These are phyloP conservation scores for Mitragyna speciosa DNA, from an alignment of 257 asterid species.

Conservation along the genomic window DNA sequence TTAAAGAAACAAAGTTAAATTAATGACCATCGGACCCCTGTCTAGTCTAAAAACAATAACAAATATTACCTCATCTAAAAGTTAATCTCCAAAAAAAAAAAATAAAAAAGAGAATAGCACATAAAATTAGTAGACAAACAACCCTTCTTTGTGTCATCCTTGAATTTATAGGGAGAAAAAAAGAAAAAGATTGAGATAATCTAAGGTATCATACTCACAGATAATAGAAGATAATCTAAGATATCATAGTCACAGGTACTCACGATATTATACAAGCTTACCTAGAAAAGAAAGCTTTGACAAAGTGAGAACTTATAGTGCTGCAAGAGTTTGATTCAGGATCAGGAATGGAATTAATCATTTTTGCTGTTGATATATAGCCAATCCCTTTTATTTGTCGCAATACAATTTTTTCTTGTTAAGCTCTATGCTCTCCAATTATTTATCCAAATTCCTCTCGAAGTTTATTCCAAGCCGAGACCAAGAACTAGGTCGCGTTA, in stretches of 20 bases:
- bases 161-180: no score
- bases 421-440: constrained; percentile 2
- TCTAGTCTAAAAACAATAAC: background rate
- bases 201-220: no score
- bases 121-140: background rate
- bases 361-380: background rate
- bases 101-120: background rate
- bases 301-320: background rate
- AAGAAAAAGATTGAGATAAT: no score
- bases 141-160: background rate
- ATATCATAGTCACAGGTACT: background rate
- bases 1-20: no score
- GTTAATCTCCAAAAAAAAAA: background rate
- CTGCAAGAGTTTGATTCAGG: background rate
- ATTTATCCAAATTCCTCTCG: background rate
- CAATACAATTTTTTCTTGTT: constrained; percentile 11
- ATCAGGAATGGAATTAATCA: background rate
- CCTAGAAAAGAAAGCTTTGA: constrained; percentile 1
- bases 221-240: no score
- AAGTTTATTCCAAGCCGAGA: background rate
- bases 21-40: no score
- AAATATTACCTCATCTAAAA: background rate
- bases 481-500: background rate
- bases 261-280: background rate
- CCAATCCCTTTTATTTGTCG: background rate